These are phyloP conservation scores for Zarea fungicola DNA, from an alignment of 2,329 filamentous ascomycete genomes.

Conservation along the genomic window DNA sequence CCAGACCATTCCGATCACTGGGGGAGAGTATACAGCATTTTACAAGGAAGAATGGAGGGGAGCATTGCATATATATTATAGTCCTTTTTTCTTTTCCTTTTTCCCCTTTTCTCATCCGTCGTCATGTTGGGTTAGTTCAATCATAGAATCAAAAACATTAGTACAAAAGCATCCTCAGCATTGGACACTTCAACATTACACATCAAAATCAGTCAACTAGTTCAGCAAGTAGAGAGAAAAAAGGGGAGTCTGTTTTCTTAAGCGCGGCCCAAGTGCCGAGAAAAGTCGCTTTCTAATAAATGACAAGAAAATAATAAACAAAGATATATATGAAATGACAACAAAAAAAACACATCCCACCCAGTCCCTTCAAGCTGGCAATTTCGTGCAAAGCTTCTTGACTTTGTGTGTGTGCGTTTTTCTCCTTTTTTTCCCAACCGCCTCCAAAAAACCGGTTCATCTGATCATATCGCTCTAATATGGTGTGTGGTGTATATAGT, in stretches of 20 bases:
- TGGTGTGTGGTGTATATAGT: no score
- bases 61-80: conserved; percentile 7
- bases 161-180: no score
- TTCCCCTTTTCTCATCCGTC: neutral
- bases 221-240: no score
- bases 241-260: conserved; percentile 7
- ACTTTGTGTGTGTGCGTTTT: neutral
- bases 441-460: no score
- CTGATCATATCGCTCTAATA: no score
- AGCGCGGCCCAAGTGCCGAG: neutral
- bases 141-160: neutral
- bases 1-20: no score
- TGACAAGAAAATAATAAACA: neutral
- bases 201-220: no score
- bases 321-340: neutral
- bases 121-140: neutral
- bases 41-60: neutral
- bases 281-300: neutral
- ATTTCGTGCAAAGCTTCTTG: no score
- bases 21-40: no score
- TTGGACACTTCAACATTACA: neutral
- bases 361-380: no score
- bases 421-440: neutral
- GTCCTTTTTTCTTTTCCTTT: neutral
- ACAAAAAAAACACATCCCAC: neutral